Conservation (phyloP, 108 stramenopile genomes). For the Cyclotella atomus region DNA sequence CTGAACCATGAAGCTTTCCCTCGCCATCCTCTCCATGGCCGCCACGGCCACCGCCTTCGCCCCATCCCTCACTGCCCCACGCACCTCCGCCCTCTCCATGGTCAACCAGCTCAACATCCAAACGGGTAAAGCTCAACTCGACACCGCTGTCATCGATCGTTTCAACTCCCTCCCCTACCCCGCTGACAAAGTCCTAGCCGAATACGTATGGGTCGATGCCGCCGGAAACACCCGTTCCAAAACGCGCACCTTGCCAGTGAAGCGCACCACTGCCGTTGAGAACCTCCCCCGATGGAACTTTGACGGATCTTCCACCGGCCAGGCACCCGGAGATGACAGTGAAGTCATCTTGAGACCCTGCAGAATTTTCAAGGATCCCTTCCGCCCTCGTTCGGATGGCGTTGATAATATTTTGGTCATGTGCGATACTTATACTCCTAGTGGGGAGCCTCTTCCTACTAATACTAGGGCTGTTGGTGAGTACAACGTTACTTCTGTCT, state of each 20-base stretch:
- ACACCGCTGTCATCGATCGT: conserved; percentile 68
- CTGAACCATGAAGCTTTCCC: conserved; percentile 7
- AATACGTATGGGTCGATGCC: conserved; percentile 95
- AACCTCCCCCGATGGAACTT: conserved; percentile 95
- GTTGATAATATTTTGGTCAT: conserved; percentile 93
- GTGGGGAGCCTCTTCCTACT: conserved; percentile 83
- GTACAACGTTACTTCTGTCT: too few relatives aligned
- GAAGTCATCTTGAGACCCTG: conserved; percentile 92
- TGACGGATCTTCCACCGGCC: conserved; percentile 94
- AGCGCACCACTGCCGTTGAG: conserved; percentile 51
- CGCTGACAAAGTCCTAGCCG: conserved; percentile 74
- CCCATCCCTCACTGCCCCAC: conserved; percentile 1
- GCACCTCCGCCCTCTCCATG: conserved; percentile 30
- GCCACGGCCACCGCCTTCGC: conserved; percentile 5
- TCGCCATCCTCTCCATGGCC: not conserved
- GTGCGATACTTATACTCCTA: conserved; percentile 95
- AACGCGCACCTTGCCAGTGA: conserved; percentile 81
- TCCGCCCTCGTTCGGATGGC: conserved; percentile 86
- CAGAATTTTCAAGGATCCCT: conserved; percentile 93
- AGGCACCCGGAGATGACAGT: conserved; percentile 97
- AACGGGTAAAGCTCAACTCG: conserved; percentile 77
- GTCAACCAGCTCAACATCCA: conserved; percentile 27
- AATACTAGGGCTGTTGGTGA: conserved; percentile 89
- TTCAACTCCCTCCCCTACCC: conserved; percentile 77
- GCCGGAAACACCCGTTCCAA: conserved; percentile 86